These are phyloP conservation scores for Phytophthora brassicae DNA, from an alignment of 352 stramenopile genomes.

Conservation along the genomic window DNA sequence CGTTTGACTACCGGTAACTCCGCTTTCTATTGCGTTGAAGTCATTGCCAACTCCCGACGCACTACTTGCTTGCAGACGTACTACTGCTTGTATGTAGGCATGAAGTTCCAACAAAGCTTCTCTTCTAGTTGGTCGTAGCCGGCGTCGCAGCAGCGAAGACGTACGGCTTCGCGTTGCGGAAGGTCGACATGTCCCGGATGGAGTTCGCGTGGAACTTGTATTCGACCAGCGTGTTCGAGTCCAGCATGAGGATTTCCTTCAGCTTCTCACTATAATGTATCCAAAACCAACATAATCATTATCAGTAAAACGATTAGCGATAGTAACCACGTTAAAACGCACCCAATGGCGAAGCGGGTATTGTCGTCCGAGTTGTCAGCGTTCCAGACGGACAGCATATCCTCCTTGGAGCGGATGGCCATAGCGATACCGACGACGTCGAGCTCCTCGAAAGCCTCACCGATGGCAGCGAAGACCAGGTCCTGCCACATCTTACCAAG, in stretches of 20 bases:
- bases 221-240: slow-evolving; percentile 94
- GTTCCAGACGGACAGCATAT: slow-evolving; percentile 95
- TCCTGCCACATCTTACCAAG: slow-evolving; percentile 96
- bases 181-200: slow-evolving; percentile 93
- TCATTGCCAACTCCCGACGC: slow-evolving; percentile 16
- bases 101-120: slow-evolving; percentile 7
- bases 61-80: slow-evolving; percentile 27
- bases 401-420: slow-evolving; percentile 92
- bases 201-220: slow-evolving; percentile 94
- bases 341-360: slow-evolving; percentile 83
- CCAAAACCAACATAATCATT: neutral
- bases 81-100: slow-evolving; percentile 22
- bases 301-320: slow-evolving; percentile 5
- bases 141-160: slow-evolving; percentile 79
- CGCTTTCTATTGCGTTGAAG: slow-evolving; percentile 35
- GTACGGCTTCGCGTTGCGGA: slow-evolving; percentile 92
- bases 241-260: slow-evolving; percentile 93
- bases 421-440: slow-evolving; percentile 93
- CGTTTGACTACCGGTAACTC: no score
- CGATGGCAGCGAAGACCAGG: slow-evolving; percentile 90
- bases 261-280: slow-evolving; percentile 80
- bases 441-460: slow-evolving; percentile 90
- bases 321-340: no score
- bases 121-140: slow-evolving; percentile 50
- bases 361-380: slow-evolving; percentile 90